phyloP scores from a whole-genome alignment of 257 asterid genomes.

The Orobanche coerulescens region DNA sequence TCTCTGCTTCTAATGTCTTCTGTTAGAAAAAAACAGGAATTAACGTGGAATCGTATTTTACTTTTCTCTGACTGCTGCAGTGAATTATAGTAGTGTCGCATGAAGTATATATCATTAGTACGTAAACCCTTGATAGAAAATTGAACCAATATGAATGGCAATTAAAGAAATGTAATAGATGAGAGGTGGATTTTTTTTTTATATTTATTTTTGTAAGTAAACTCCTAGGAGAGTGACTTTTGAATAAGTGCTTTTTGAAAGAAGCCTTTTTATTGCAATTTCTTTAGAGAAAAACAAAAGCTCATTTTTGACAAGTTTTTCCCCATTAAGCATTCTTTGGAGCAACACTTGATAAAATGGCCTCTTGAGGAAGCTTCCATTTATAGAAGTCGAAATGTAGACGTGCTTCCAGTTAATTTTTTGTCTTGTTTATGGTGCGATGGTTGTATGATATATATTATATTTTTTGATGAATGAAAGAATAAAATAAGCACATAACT shows the following conservation, averaged over 20 bases:
- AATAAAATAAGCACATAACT: too few species aligned
- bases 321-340: neutral
- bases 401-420: too few species aligned
- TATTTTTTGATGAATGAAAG: too few species aligned
- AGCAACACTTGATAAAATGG: neutral
- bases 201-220: too few species aligned
- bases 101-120: neutral
- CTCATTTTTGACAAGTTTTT: neutral
- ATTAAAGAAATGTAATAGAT: neutral
- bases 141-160: neutral
- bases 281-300: too few species aligned
- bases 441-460: too few species aligned
- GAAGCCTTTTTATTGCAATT: neutral
- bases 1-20: constrained; percentile 9
- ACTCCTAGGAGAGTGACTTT: constrained; percentile 2
- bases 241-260: neutral
- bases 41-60: neutral
- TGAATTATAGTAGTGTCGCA: neutral
- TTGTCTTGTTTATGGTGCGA: too few species aligned
- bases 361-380: neutral
- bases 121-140: neutral
- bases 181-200: neutral
- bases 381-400: neutral
- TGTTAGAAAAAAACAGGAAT: neutral
- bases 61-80: neutral